A percentile compares a stretch with the other conserved stretches of the same genome.
These are phyloP conservation scores for Neurospora tetraspora DNA, from an alignment of 495 filamentous ascomycete species.

Conservation along the genomic window DNA sequence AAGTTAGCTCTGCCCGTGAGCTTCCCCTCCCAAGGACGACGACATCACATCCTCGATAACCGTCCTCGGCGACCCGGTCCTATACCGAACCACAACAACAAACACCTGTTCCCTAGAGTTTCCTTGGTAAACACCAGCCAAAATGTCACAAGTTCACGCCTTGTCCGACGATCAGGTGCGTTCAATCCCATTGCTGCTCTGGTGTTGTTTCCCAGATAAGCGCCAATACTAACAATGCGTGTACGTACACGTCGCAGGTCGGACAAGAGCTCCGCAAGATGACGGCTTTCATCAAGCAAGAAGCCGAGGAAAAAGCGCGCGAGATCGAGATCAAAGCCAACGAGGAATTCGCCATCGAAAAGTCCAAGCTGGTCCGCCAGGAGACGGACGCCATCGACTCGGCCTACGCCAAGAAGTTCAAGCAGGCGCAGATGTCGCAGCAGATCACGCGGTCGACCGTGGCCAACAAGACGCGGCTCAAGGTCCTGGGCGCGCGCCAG, in stretches of 20 bases:
- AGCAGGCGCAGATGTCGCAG: constrained; percentile 91
- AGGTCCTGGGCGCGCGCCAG: constrained; percentile 76
- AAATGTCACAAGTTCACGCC: constrained; percentile 86
- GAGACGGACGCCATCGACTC: constrained; percentile 88
- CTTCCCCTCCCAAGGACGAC: background rate
- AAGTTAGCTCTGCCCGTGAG: background rate
- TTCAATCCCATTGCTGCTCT: no score
- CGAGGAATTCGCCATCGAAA: constrained; percentile 96
- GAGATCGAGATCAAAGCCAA: constrained; percentile 97
- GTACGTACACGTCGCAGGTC: constrained; percentile 46
- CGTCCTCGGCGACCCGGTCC: background rate
- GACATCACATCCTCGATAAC: background rate
- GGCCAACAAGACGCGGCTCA: constrained; percentile 87
- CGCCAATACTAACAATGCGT: background rate
- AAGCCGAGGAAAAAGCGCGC: constrained; percentile 89
- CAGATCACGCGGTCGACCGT: constrained; percentile 93
- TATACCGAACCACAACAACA: background rate
- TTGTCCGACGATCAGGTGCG: constrained; percentile 88
- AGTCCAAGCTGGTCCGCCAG: constrained; percentile 92
- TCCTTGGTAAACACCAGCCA: constrained; percentile 28
- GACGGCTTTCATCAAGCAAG: constrained; percentile 99
- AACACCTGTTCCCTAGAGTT: constrained; percentile 10
- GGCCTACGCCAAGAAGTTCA: constrained; percentile 94
- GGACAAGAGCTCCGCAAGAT: constrained; percentile 96
- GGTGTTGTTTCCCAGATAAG: background rate